Conservation (phyloP, 2,329 filamentous ascomycete genomes). For the Cytospora paraplurivora region DNA sequence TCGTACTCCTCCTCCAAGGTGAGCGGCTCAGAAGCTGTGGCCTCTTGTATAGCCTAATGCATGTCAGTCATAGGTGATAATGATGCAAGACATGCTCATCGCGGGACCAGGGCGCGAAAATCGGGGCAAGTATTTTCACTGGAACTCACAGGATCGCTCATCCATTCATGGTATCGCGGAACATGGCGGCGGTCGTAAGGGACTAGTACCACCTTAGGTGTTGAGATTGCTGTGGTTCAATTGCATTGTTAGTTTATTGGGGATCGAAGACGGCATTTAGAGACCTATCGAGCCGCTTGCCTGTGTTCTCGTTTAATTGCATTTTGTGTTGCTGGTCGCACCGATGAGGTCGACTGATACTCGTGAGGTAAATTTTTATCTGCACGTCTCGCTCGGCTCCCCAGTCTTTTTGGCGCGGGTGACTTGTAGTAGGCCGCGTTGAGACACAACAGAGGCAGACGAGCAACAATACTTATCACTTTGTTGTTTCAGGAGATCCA, state of each 20-base stretch:
- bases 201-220: constrained; percentile 70
- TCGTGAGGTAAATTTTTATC: constrained; percentile 7
- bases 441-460: neutral
- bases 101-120: neutral
- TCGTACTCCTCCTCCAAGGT: constrained; percentile 79
- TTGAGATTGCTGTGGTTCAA: constrained; percentile 61
- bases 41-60: constrained; percentile 71
- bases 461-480: neutral
- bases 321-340: constrained; percentile 35
- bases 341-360: neutral
- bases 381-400: neutral
- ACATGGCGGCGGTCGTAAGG: constrained; percentile 86
- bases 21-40: constrained; percentile 86
- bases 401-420: constrained; percentile 10
- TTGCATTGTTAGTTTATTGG: constrained; percentile 6
- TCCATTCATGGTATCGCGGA: constrained; percentile 82
- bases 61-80: neutral
- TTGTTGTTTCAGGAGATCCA: neutral
- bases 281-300: constrained; percentile 35
- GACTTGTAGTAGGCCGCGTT: neutral
- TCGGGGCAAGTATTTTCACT: neutral
- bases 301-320: constrained; percentile 49
- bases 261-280: neutral
- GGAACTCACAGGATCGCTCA: constrained; percentile 73
- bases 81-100: neutral